Percentiles rank a stretch among this genome's conserved stretches.
Evolutionary conservation across 371 early-diverging fungal genomes (phyloP).

Genomic region (Actinomortierella ambigua): DNA sequence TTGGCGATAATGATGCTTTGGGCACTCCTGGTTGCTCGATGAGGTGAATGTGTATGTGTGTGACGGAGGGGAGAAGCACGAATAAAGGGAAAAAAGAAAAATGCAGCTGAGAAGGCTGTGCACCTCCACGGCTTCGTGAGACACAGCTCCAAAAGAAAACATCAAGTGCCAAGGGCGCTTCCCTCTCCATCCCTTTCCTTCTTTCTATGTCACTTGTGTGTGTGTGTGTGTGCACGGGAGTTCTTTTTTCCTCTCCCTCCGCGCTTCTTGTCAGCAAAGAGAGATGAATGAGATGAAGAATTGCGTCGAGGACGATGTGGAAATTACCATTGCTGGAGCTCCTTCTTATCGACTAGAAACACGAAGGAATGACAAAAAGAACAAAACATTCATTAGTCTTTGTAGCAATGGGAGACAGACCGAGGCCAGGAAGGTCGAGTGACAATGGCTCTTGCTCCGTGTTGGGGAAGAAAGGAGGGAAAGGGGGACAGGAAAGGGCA

Average conservation of each 20-base stretch:
- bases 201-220: too few species aligned
- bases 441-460: neutral
- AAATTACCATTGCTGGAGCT: constrained; percentile 90
- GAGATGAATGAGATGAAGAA: neutral
- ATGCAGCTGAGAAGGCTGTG: neutral
- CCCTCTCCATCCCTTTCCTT: too few species aligned
- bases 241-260: too few species aligned
- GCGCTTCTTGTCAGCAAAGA: too few species aligned
- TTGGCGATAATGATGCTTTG: too few species aligned
- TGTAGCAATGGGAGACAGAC: neutral
- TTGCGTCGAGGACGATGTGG: neutral
- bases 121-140: neutral
- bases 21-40: too few species aligned
- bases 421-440: too few species aligned
- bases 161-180: too few species aligned
- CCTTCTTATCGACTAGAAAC: constrained; percentile 85
- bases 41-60: too few species aligned
- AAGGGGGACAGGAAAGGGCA: neutral
- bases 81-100: constrained; percentile 2
- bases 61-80: neutral
- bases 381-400: neutral
- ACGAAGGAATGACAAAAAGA: neutral
- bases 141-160: neutral
- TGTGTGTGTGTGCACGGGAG: too few species aligned
- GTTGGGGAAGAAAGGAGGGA: neutral